These are phyloP conservation scores for Alternaria incomplexa DNA, from an alignment of 2,329 filamentous ascomycete genomes.

Conservation along the genomic window DNA sequence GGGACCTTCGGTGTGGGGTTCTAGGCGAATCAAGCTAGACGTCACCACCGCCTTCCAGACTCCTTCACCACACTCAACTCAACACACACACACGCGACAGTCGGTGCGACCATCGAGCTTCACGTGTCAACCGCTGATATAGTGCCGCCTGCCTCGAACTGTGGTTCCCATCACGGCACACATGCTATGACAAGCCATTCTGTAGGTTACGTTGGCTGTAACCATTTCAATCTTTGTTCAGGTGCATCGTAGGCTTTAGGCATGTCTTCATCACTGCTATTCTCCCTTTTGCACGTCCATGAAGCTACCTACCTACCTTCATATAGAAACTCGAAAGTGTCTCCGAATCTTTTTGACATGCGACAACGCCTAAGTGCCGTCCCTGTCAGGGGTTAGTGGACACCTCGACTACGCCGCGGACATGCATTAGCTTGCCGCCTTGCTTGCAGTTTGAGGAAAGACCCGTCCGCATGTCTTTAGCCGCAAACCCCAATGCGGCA, in stretches of 20 bases:
- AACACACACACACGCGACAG: not conserved
- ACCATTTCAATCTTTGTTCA: not conserved
- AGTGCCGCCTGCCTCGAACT: not conserved
- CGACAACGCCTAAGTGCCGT: not conserved
- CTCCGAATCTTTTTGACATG: not conserved
- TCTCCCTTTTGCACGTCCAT: not conserved
- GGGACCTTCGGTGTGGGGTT: slow-evolving; percentile 19
- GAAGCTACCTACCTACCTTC: not conserved
- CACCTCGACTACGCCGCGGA: not conserved
- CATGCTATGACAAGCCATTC: not conserved
- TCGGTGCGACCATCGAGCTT: not conserved
- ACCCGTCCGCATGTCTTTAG: not conserved
- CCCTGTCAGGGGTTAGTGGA: not conserved
- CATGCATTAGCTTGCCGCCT: not conserved
- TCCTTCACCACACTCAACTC: not conserved
- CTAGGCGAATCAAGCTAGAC: slow-evolving; percentile 16
- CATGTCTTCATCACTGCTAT: not conserved
- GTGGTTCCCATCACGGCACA: not conserved
- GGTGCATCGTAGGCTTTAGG: not conserved
- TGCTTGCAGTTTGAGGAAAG: not conserved
- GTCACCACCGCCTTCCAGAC: slow-evolving; percentile 7
- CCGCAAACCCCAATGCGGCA: not conserved
- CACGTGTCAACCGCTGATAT: not conserved
- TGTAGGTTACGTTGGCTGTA: not conserved
- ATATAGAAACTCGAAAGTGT: not conserved